A percentile compares a stretch with the other conserved stretches of the same genome.
Evolutionary conservation across 139 green algal genomes (phyloP).

Genomic region (Chlamydomonas urium): DNA sequence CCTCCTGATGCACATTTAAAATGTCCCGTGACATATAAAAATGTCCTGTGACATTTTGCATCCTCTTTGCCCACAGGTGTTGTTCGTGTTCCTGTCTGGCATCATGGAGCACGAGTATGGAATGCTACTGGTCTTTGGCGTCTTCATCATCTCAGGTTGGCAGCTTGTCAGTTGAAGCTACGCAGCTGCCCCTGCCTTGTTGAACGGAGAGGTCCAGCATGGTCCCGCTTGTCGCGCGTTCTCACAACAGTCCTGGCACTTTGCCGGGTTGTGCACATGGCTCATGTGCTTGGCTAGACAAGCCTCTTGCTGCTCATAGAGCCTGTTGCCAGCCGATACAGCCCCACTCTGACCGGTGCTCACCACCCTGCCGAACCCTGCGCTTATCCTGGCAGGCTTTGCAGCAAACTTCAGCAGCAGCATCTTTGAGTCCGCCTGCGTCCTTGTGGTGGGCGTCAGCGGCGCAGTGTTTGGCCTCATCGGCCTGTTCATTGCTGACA

Average conservation of each 20-base stretch:
- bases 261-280: not conserved
- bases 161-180: not conserved
- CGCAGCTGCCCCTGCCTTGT: not conserved
- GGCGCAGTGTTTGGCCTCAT: conserved; percentile 17
- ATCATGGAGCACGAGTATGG: conserved; percentile 18
- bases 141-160: conserved; percentile 13
- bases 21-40: not conserved
- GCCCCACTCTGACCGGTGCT: not conserved
- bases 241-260: too few species aligned
- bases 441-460: conserved; percentile 7
- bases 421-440: conserved; percentile 2
- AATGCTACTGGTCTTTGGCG: not conserved
- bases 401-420: conserved; percentile 5
- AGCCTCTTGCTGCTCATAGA: not conserved
- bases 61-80: not conserved
- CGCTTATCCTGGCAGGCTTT: not conserved
- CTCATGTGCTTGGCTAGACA: not conserved
- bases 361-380: too few species aligned
- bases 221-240: not conserved
- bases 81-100: conserved; percentile 11
- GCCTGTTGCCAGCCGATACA: not conserved
- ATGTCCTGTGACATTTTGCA: not conserved
- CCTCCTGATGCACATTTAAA: not conserved
- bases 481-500: conserved; percentile 13
- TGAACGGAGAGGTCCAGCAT: not conserved